Evolutionary conservation across 805 yeast genomes (phyloP).

Genomic region (Diddensiella caesifluorescens): DNA sequence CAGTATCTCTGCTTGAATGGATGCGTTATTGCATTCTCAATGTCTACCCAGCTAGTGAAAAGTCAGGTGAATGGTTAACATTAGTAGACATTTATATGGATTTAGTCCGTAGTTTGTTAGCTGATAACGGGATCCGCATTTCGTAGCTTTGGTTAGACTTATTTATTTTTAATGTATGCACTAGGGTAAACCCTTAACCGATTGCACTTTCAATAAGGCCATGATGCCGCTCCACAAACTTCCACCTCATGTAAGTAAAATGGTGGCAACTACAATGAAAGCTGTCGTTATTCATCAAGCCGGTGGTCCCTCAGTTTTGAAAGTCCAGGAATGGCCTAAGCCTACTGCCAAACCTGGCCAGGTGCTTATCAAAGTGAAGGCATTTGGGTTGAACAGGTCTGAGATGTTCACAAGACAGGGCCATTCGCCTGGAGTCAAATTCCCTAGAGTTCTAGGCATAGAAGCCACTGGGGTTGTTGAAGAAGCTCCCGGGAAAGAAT

Average conservation of each 20-base stretch:
- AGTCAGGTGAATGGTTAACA: constrained; percentile 4
- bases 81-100: constrained; percentile 3
- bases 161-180: too few relatives aligned
- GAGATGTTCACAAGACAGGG: constrained; percentile 31
- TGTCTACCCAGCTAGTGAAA: not conserved
- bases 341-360: constrained; percentile 23
- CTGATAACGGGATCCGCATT: too few relatives aligned
- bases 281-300: not conserved
- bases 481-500: constrained; percentile 10
- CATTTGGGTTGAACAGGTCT: constrained; percentile 33
- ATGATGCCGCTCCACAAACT: too few relatives aligned
- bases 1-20: constrained; percentile 10
- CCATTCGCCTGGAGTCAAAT: constrained; percentile 5
- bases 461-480: constrained; percentile 11
- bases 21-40: not conserved
- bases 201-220: too few relatives aligned
- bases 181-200: too few relatives aligned
- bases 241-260: too few relatives aligned
- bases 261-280: too few relatives aligned
- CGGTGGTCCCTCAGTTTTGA: constrained; percentile 1
- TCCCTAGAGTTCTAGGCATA: constrained; percentile 4
- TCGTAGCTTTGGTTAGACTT: too few relatives aligned
- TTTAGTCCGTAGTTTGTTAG: too few relatives aligned
- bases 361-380: constrained; percentile 29
- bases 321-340: constrained; percentile 7